Evolutionary conservation across 306 rosid species (phyloP), one percentile per base, ranked within the genome.

Genomic region (Cucumis cinereus): DNA sequence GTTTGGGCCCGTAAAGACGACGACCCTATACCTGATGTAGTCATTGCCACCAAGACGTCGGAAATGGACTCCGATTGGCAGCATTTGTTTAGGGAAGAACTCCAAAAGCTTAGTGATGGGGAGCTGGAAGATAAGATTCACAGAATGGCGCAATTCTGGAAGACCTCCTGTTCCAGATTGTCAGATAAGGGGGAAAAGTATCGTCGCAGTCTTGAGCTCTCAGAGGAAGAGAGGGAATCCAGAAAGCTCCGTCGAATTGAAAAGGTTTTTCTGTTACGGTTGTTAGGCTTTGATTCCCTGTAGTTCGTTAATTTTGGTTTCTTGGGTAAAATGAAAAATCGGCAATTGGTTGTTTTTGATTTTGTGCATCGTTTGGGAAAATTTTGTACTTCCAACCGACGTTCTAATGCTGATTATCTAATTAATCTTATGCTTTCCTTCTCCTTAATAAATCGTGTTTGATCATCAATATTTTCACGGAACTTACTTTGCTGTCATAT

Each of bases 121-220:
- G 73, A 83, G 12, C 89, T 93, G 9, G 23, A 10, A 10, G 90
- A 82, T 0, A 19, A 23, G 23, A 84, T 90, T 81, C 11, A 0
- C 57, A 80, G 89, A 16, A 76, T 64, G 74, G 80, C 6, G 57
- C 13, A 4, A 0, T 77, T 56, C n/a, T 40, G 69, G 9, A 82
- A 84, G 4, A 8, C 0, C 0, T 2, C 4, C 0, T 59, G 64
- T 23, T 17, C 1, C 30, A 50, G 0, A 0, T 82, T 91, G 87
- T 80, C 78, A 0, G 98, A 93, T 68, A 58, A 81, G 12, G 98
- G 98, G 14, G 82, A 47, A 28, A 93, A 90, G 81, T 73, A 86
- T 20, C 75, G 50, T 17, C 19, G 19, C 40, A 4, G 8, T 20
- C 79, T 93, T 49, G 56, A 67, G 43, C 78, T 57, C 0, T 2